Evolutionary conservation across 345 rosid species (phyloP).

Genomic region (Rhodamnia rubescens): DNA sequence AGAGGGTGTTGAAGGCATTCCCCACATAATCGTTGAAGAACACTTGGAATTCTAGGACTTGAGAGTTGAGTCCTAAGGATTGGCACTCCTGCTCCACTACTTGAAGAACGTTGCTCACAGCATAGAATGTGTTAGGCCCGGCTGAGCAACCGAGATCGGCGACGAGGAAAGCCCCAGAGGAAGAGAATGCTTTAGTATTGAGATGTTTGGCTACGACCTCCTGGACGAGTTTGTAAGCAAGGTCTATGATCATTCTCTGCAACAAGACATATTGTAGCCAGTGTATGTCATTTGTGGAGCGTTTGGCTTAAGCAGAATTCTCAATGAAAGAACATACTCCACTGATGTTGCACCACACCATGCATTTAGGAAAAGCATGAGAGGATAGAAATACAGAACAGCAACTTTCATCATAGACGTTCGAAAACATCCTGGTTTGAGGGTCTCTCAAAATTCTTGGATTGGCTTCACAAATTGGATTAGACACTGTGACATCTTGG

Average conservation of each 20-base stretch:
- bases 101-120: neutral
- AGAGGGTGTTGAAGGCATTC: slow-evolving; percentile 5
- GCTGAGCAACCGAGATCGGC: slow-evolving; percentile 4
- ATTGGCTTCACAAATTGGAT: neutral
- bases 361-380: too few species aligned
- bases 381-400: too few species aligned
- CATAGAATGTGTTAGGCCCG: slow-evolving; percentile 3
- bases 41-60: neutral
- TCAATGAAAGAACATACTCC: neutral
- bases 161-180: neutral
- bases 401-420: too few species aligned
- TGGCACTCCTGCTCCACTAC: neutral
- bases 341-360: too few species aligned
- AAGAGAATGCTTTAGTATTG: neutral
- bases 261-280: too few species aligned
- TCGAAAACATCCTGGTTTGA: too few species aligned
- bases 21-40: slow-evolving; percentile 2
- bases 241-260: neutral
- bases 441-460: too few species aligned
- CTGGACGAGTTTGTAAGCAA: neutral
- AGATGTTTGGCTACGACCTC: neutral
- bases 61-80: neutral
- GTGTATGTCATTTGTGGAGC: neutral
- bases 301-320: neutral
- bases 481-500: too few species aligned